Percentiles rank a stretch among this genome's conserved stretches.
Conservation (phyloP, 352 stramenopile species). For the Thraustochytrium sp. region DNA sequence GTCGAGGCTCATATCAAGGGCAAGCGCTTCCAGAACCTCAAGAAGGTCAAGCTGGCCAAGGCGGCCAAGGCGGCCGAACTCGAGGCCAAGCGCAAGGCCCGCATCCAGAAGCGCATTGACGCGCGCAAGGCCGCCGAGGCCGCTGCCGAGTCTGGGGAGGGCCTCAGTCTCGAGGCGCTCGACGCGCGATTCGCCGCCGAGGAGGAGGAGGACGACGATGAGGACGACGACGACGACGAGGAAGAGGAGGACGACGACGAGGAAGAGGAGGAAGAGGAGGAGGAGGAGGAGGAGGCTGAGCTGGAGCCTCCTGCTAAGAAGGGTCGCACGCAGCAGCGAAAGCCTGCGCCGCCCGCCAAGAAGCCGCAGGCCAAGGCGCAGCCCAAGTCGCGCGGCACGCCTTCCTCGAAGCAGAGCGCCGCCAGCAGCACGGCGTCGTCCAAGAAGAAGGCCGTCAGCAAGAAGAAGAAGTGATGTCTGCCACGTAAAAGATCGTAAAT, state of each 20-base stretch:
- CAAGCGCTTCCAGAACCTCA: constrained; percentile 64
- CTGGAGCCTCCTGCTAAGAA: no score
- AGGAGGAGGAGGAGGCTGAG: background rate
- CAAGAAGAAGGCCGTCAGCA: no score
- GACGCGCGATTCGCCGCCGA: constrained; percentile 53
- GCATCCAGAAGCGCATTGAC: background rate
- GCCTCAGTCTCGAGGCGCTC: constrained; percentile 49
- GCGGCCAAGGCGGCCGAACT: background rate
- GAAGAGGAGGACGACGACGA: constrained; percentile 57
- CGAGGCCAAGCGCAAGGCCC: background rate
- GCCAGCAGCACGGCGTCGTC: no score
- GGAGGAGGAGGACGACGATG: constrained; percentile 48
- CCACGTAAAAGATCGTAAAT: no score
- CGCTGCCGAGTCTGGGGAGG: constrained; percentile 41
- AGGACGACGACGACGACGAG: constrained; percentile 51
- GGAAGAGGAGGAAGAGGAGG: constrained; percentile 48
- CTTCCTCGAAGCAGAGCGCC: no score
- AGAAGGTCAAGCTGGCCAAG: constrained; percentile 17
- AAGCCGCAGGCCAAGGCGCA: no score
- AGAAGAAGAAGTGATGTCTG: no score
- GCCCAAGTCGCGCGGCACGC: no score
- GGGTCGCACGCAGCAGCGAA: no score
- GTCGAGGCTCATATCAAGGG: constrained; percentile 78
- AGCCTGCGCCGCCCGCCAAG: no score
- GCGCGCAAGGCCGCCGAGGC: constrained; percentile 8